These are phyloP conservation scores for Paraglomus brasilianum DNA, from an alignment of 192 early-diverging fungal genomes.

Conservation along the genomic window DNA sequence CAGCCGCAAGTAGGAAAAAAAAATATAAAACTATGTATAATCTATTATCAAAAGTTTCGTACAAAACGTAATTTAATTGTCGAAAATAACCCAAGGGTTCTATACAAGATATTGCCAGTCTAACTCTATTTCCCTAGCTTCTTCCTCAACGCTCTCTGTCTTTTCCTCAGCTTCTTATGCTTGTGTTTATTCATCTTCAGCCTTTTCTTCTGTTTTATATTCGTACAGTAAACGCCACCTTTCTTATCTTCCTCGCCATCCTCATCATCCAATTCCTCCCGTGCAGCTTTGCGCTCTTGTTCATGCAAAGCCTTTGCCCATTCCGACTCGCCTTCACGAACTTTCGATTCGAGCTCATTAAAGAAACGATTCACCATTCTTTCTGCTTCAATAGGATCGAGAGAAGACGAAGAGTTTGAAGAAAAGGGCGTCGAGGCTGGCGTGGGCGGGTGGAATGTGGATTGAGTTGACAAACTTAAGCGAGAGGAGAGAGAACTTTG, in stretches of 20 bases:
- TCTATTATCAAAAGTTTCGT: too few relatives aligned
- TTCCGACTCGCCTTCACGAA: background rate
- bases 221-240: slow-evolving; percentile 50
- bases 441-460: too few relatives aligned
- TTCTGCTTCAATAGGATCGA: background rate
- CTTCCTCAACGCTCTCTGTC: slow-evolving; percentile 73
- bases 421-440: background rate
- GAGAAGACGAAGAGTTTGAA: background rate
- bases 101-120: too few relatives aligned
- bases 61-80: too few relatives aligned
- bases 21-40: too few relatives aligned
- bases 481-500: too few relatives aligned
- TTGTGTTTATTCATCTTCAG: slow-evolving; percentile 99
- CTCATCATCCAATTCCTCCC: slow-evolving; percentile 24
- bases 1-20: too few relatives aligned
- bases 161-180: slow-evolving; percentile 83
- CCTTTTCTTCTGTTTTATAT: slow-evolving; percentile 77
- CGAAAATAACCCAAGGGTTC: too few relatives aligned
- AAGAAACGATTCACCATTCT: background rate
- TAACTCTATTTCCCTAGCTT: slow-evolving; percentile 66
- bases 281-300: background rate
- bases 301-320: background rate
- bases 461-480: too few relatives aligned
- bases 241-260: slow-evolving; percentile 31
- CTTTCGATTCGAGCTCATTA: background rate